Evolutionary conservation across 495 filamentous ascomycete species (phyloP).

Genomic region (Penicillium argentinense): DNA sequence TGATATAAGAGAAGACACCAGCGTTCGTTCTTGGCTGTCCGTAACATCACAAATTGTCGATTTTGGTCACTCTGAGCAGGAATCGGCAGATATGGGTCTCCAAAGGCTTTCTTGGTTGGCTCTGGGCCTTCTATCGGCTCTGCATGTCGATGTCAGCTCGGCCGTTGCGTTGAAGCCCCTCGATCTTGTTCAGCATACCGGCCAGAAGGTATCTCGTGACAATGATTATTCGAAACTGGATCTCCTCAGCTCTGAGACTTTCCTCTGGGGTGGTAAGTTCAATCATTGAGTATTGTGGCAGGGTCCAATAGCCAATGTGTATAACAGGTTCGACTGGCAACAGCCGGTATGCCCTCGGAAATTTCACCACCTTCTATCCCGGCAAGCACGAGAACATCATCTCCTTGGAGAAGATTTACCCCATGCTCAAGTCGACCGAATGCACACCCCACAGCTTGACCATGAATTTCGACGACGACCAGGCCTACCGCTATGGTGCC

Average conservation of each 20-base stretch:
- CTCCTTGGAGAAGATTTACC: conserved; percentile 34
- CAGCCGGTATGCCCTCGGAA: conserved; percentile 26
- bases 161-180: neutral
- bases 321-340: conserved; percentile 4
- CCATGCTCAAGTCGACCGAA: conserved; percentile 27
- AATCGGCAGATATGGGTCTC: neutral
- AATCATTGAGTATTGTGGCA: too few species aligned
- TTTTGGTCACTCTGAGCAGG: neutral
- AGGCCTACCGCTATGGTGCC: conserved; percentile 29
- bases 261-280: conserved; percentile 24
- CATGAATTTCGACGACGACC: conserved; percentile 28
- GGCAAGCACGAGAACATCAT: conserved; percentile 35
- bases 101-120: neutral
- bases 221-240: conserved; percentile 5
- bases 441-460: conserved; percentile 30
- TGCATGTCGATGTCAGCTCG: neutral
- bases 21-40: neutral
- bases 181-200: neutral
- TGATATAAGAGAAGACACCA: neutral
- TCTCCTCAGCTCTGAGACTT: conserved; percentile 21
- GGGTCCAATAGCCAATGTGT: neutral
- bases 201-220: neutral
- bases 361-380: conserved; percentile 33
- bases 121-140: neutral
- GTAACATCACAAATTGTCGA: neutral